Conservation (phyloP, 805 yeast genomes). For the Candida adriatica region DNA sequence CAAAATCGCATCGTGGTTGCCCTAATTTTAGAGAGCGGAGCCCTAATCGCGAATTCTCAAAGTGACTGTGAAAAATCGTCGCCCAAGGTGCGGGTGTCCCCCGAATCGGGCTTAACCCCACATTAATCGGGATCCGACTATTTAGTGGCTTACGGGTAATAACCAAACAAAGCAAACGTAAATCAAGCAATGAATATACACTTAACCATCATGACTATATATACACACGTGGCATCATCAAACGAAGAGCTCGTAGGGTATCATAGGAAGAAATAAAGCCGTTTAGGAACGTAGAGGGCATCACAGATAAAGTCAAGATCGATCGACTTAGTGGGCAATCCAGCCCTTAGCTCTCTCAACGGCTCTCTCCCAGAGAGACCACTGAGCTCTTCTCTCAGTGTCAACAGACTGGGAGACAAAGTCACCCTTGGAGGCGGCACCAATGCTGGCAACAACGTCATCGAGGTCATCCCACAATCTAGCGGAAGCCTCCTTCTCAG, state of each 20-base stretch:
- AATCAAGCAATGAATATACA: constrained; percentile 7
- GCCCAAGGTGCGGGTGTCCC: too few relatives aligned
- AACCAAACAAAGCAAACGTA: too few relatives aligned
- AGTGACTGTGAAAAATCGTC: not conserved
- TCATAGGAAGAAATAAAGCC: too few relatives aligned
- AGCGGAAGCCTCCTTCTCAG: constrained; percentile 38
- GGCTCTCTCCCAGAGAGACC: constrained; percentile 83
- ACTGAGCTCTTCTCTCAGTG: constrained; percentile 51
- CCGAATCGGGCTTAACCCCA: too few relatives aligned
- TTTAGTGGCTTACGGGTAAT: too few relatives aligned
- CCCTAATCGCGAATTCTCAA: not conserved
- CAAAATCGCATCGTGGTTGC: too few relatives aligned
- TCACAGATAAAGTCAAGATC: too few relatives aligned
- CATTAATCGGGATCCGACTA: too few relatives aligned
- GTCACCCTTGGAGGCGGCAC: constrained; percentile 27
- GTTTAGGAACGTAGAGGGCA: too few relatives aligned
- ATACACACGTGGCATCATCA: constrained; percentile 7
- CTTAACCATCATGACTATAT: constrained; percentile 8
- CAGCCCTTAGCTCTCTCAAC: constrained; percentile 77
- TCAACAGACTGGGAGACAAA: constrained; percentile 41
- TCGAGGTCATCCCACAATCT: constrained; percentile 71
- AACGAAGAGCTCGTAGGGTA: too few relatives aligned
- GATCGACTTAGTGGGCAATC: constrained; percentile 33
- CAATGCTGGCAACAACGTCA: constrained; percentile 47
- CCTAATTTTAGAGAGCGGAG: too few relatives aligned